Evolutionary conservation across 345 rosid genomes (phyloP).

Genomic region (thale cress (Arabidopsis thaliana)): DNA sequence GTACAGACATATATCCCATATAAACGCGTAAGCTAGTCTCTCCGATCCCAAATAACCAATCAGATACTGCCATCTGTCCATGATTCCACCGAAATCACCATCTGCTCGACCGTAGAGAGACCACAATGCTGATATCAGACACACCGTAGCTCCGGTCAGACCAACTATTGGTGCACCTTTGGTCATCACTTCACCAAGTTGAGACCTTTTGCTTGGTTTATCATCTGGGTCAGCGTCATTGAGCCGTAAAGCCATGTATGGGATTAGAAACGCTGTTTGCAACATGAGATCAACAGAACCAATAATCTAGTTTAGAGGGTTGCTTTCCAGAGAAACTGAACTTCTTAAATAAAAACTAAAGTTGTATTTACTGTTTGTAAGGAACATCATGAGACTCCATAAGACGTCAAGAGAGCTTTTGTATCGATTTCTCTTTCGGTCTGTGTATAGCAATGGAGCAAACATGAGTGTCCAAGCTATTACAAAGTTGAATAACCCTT

Average conservation of each 20-base stretch:
- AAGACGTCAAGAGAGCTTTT: conserved; percentile 72
- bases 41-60: conserved; percentile 77
- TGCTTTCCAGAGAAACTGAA: not conserved
- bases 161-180: conserved; percentile 77
- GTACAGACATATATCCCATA: conserved; percentile 88
- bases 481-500: conserved; percentile 94
- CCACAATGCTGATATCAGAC: conserved; percentile 73
- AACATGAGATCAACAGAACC: conserved; percentile 22
- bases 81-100: conserved; percentile 62
- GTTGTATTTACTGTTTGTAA: conserved; percentile 69
- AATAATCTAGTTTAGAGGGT: conserved; percentile 1
- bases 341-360: not conserved
- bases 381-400: conserved; percentile 97
- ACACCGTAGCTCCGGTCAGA: conserved; percentile 72
- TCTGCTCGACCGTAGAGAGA: conserved; percentile 72
- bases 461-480: conserved; percentile 98
- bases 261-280: conserved; percentile 79
- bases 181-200: conserved; percentile 68
- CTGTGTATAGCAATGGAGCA: conserved; percentile 92
- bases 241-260: conserved; percentile 92
- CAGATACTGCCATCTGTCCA: conserved; percentile 73
- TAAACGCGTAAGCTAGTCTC: conserved; percentile 88
- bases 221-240: conserved; percentile 51
- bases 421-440: conserved; percentile 75
- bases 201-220: conserved; percentile 57